phyloP scores from a whole-genome alignment of 257 asterid species.

The Linaria vulgaris region DNA sequence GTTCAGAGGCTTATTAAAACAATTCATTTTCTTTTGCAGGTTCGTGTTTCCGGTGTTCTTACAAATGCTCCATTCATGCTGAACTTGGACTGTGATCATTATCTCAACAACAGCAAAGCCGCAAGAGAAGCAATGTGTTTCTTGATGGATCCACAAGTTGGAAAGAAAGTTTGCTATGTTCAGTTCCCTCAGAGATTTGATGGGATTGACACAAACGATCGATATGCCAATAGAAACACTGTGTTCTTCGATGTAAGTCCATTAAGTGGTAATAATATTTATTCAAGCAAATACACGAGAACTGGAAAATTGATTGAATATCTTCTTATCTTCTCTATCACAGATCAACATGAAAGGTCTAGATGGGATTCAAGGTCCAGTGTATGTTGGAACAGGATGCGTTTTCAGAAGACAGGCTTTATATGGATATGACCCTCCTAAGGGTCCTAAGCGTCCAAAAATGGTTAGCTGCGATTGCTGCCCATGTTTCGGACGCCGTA shows the following conservation, averaged over 20 bases:
- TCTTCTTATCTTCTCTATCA: constrained; percentile 14
- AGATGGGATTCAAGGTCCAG: constrained; percentile 96
- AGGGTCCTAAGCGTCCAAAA: constrained; percentile 73
- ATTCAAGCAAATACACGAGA: no score
- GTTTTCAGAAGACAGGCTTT: constrained; percentile 85
- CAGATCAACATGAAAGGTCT: constrained; percentile 95
- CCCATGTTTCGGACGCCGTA: constrained; percentile 83
- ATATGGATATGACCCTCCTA: constrained; percentile 88
- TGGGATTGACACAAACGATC: constrained; percentile 88
- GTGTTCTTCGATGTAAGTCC: constrained; percentile 92
- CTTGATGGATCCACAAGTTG: constrained; percentile 89
- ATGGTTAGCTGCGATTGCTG: constrained; percentile 93
- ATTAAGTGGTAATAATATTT: constrained; percentile 3
- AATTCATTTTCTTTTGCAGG: constrained; percentile 37
- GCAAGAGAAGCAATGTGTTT: constrained; percentile 97
- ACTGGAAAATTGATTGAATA: no score
- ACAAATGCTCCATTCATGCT: constrained; percentile 99
- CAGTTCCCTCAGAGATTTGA: constrained; percentile 98
- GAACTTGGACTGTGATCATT: constrained; percentile 98
- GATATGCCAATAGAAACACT: constrained; percentile 97
- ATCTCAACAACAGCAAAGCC: constrained; percentile 94
- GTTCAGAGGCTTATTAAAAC: constrained; percentile 1
- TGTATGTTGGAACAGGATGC: constrained; percentile 92
- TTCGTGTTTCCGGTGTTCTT: constrained; percentile 94
- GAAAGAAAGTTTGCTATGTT: constrained; percentile 88